Base-by-base conservation (phyloP, 2,329 filamentous ascomycete species). In the Alternaria panax region DNA sequence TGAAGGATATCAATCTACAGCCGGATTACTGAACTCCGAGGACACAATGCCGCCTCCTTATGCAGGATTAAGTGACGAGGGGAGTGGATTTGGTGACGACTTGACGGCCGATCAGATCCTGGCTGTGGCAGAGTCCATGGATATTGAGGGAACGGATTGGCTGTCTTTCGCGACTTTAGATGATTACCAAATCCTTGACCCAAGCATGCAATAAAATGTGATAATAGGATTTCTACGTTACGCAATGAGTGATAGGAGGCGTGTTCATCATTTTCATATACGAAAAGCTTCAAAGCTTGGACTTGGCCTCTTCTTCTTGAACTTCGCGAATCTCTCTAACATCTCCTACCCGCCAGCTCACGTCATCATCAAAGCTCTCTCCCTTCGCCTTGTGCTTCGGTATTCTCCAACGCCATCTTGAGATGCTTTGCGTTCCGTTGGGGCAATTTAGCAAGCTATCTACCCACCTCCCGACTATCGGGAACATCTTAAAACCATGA, bases 401-500 rank as follows among this genome's bases (percentile, higher is more conserved):
- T 40, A 27, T 54, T 74, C 85, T 86, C 85, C 85, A 88, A 18
- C 79, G 71, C 85, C 85, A 88, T 25, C 83, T 74, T 3, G 70
- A 51, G 18, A 81, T 71, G 1, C 70, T 71, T 70, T 88, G 85
- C 38, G 74, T 67, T 0, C 78, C 75, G 2, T 79, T 74, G 22
- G 62, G 41, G 34, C 65, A 59, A 20, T 80, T 76, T 0, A 88
- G 51, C 5, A 88, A 64, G 11, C 81, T 77, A 42, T 73, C 78
- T 2, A 87, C 81, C 84, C 72, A 88, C n/a, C 76, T 71, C 0
- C 87, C 86, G n/a, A 86, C 77, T 24, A 87, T 80, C 0, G 86
- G 86, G 48, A 88, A 80, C 84, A 88, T 87, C 74, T 88, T 88
- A 72, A 88, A 88, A 0, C 83, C 85, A 66, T 89, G 86, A 0